A percentile compares a stretch with the other conserved stretches of the same genome.
These are phyloP conservation scores for Boletus semigastroideus DNA, from an alignment of 1,284 basidiomycete genomes.

Conservation along the genomic window DNA sequence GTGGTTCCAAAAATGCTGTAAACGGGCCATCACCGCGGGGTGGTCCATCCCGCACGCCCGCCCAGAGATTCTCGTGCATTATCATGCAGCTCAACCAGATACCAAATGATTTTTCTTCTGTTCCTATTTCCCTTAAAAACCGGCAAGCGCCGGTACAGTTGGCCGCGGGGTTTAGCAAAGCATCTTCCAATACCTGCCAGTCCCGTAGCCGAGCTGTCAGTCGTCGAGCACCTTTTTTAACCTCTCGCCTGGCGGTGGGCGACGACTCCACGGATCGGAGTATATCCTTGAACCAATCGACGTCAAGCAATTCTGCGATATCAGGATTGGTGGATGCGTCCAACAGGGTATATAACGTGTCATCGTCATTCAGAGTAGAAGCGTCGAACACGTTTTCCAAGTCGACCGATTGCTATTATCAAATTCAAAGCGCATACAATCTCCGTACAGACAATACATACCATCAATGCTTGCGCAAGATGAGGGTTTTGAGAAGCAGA, in stretches of 20 bases:
- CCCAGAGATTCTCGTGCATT: slow-evolving; percentile 49
- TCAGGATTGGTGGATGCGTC: slow-evolving; percentile 64
- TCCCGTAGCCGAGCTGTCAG: slow-evolving; percentile 50
- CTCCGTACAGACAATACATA: slow-evolving; percentile 24
- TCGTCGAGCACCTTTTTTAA: slow-evolving; percentile 44
- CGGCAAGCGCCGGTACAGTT: slow-evolving; percentile 46
- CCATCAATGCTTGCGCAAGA: slow-evolving; percentile 44
- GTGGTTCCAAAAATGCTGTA: slow-evolving; percentile 20
- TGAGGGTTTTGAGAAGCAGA: slow-evolving; percentile 61
- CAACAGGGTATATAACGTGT: slow-evolving; percentile 52
- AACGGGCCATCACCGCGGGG: slow-evolving; percentile 7
- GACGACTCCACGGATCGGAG: slow-evolving; percentile 43
- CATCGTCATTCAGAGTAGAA: slow-evolving; percentile 48
- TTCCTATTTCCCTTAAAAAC: slow-evolving; percentile 57
- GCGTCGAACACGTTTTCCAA: slow-evolving; percentile 53
- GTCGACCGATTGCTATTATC: slow-evolving; percentile 53
- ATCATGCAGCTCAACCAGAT: slow-evolving; percentile 70
- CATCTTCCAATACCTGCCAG: slow-evolving; percentile 63
- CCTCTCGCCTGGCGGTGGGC: slow-evolving; percentile 39
- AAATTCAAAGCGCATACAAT: slow-evolving; percentile 5
- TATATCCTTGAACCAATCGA: slow-evolving; percentile 28
- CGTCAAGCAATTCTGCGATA: slow-evolving; percentile 48
- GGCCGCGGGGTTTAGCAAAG: slow-evolving; percentile 51
- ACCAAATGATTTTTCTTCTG: slow-evolving; percentile 65
- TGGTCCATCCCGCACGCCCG: slow-evolving; percentile 19